A percentile compares a stretch with the other conserved stretches of the same genome.
Evolutionary conservation across 768 basidiomycete genomes (phyloP).

Genomic region (Lactifluus rugatus): DNA sequence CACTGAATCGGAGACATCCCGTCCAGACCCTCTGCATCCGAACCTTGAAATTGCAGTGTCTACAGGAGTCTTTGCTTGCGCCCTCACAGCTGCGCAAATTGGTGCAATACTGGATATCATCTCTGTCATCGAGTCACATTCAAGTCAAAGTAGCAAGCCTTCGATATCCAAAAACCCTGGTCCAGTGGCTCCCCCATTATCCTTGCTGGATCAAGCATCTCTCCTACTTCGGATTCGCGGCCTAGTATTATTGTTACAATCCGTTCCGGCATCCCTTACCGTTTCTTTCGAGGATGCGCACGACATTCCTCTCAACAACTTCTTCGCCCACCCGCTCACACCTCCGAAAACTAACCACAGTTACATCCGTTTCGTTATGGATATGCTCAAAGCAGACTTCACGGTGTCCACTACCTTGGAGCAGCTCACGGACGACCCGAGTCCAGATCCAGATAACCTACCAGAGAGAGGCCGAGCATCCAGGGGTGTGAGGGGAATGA

Average conservation of each 20-base stretch:
- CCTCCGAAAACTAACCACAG: conserved; percentile 41
- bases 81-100: conserved; percentile 13
- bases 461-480: neutral
- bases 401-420: conserved; percentile 14
- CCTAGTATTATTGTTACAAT: conserved; percentile 39
- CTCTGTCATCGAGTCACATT: conserved; percentile 26
- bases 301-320: conserved; percentile 25
- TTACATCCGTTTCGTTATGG: conserved; percentile 39
- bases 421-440: conserved; percentile 1
- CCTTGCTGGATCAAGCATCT: conserved; percentile 27
- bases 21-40: conserved; percentile 2
- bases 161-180: conserved; percentile 12
- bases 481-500: conserved; percentile 12
- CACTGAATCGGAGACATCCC: neutral
- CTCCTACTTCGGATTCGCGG: conserved; percentile 32
- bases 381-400: conserved; percentile 20
- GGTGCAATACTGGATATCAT: conserved; percentile 21
- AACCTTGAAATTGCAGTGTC: conserved; percentile 15
- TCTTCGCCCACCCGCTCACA: conserved; percentile 50
- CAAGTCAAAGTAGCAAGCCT: conserved; percentile 5
- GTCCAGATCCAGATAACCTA: neutral
- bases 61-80: conserved; percentile 16
- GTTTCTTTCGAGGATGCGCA: conserved; percentile 15
- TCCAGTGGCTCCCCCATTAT: conserved; percentile 20
- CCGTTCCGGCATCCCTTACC: neutral